Evolutionary conservation across 1,284 basidiomycete species (phyloP).

Genomic region (Bjerkandera adusta): DNA sequence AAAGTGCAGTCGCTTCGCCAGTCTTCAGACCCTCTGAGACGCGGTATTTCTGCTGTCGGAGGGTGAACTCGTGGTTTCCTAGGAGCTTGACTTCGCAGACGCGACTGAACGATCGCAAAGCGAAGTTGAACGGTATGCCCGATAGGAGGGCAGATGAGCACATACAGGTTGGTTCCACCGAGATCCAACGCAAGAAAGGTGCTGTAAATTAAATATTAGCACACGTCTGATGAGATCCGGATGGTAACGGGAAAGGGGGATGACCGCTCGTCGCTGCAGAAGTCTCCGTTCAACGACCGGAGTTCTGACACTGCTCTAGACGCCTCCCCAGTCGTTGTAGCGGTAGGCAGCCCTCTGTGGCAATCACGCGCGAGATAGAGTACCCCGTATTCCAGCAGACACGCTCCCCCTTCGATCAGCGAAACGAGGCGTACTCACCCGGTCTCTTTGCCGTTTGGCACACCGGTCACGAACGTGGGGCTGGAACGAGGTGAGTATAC

Average conservation of each 20-base stretch:
- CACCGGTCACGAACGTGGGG: slow-evolving; percentile 87
- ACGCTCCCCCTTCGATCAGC: neutral
- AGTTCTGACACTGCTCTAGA: too few species aligned
- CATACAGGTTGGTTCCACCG: slow-evolving; percentile 92
- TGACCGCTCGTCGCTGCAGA: too few species aligned
- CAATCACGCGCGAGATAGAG: too few species aligned
- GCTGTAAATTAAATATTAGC: too few species aligned
- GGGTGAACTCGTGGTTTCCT: slow-evolving; percentile 84
- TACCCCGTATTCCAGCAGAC: too few species aligned
- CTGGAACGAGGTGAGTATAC: slow-evolving; percentile 33
- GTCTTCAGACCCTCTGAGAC: slow-evolving; percentile 89
- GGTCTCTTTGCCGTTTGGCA: slow-evolving; percentile 88
- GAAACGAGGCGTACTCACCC: slow-evolving; percentile 57
- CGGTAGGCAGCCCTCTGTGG: too few species aligned
- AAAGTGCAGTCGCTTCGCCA: slow-evolving; percentile 80
- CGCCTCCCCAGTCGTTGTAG: too few species aligned
- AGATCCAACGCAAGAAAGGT: slow-evolving; percentile 94
- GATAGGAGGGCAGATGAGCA: slow-evolving; percentile 14
- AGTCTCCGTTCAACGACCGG: too few species aligned
- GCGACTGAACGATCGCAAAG: slow-evolving; percentile 49
- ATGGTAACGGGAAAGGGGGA: too few species aligned
- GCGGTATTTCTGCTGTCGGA: slow-evolving; percentile 93
- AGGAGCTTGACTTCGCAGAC: slow-evolving; percentile 92
- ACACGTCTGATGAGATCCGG: too few species aligned
- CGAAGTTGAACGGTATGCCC: neutral